These are phyloP conservation scores for Spergularia marina DNA, from an alignment of 148 eudicot genomes.

Conservation along the genomic window DNA sequence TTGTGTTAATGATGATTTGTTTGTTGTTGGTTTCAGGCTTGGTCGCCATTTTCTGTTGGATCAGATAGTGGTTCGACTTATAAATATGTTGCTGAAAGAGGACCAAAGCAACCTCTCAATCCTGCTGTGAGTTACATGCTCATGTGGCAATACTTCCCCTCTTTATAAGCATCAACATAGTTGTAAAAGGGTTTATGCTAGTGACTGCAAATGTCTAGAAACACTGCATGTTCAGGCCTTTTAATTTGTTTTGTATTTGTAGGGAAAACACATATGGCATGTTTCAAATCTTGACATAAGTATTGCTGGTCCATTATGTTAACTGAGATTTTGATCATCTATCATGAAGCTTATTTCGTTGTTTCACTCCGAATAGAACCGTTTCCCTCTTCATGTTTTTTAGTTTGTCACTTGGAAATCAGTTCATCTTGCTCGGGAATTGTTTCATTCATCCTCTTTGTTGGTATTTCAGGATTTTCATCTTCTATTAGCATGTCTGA, in stretches of 20 bases:
- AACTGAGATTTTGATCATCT: neutral
- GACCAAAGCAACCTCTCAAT: constrained; percentile 42
- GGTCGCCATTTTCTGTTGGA: constrained; percentile 70
- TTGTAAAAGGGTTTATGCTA: neutral
- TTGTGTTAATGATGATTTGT: neutral
- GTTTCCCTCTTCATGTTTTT: neutral
- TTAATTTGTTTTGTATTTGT: neutral
- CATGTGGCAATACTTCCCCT: neutral
- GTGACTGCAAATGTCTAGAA: constrained; percentile 1
- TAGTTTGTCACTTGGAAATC: neutral
- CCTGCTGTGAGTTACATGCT: constrained; percentile 51
- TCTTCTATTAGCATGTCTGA: constrained; percentile 53
- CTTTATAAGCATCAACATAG: neutral
- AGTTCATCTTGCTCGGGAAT: neutral
- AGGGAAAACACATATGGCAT: constrained; percentile 1
- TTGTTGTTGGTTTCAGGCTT: constrained; percentile 53
- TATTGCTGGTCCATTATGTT: neutral
- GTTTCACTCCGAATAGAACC: neutral
- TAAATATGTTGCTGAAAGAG: constrained; percentile 27
- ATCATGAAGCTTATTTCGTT: neutral
- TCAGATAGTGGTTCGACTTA: constrained; percentile 36
- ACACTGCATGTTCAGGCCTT: neutral
- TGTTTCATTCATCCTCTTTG: constrained; percentile 2
- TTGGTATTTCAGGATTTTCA: constrained; percentile 64
- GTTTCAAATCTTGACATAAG: neutral